These are phyloP conservation scores for Wickerhamiella brachini DNA, from an alignment of 805 yeast genomes.

Conservation along the genomic window DNA sequence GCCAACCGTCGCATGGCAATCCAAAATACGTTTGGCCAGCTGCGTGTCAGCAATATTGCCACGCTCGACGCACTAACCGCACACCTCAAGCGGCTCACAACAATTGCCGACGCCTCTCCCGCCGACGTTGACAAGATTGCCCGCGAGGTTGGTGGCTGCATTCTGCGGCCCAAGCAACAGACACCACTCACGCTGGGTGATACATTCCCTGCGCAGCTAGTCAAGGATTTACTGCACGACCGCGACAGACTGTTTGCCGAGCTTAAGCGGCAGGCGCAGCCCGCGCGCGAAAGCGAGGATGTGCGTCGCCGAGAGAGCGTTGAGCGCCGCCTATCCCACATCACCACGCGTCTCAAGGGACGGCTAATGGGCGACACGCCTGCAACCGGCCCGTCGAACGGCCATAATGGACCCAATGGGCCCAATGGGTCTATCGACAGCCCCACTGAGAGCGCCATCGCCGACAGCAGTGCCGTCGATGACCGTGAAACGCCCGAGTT, in stretches of 20 bases:
- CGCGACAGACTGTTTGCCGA: conserved; percentile 54
- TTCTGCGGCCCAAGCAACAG: conserved; percentile 40
- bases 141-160: conserved; percentile 50
- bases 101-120: conserved; percentile 29
- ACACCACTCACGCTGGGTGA: conserved; percentile 39
- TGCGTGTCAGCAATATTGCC: conserved; percentile 60
- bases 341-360: not conserved
- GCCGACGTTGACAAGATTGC: conserved; percentile 32
- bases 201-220: conserved; percentile 41
- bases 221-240: conserved; percentile 46
- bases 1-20: conserved; percentile 55
- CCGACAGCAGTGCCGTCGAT: not conserved
- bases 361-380: no score
- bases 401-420: no score
- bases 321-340: conserved; percentile 1
- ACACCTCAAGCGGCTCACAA: conserved; percentile 53
- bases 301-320: conserved; percentile 4
- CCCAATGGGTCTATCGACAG: no score
- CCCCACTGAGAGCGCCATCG: not conserved
- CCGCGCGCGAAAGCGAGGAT: not conserved
- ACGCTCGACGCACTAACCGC: conserved; percentile 69
- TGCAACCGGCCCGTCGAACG: not conserved
- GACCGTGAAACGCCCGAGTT: not conserved
- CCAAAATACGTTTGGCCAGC: conserved; percentile 49
- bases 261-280: conserved; percentile 28